Evolutionary conservation across 1,284 basidiomycete genomes (phyloP).

Genomic region (Moesziomyces sp.): DNA sequence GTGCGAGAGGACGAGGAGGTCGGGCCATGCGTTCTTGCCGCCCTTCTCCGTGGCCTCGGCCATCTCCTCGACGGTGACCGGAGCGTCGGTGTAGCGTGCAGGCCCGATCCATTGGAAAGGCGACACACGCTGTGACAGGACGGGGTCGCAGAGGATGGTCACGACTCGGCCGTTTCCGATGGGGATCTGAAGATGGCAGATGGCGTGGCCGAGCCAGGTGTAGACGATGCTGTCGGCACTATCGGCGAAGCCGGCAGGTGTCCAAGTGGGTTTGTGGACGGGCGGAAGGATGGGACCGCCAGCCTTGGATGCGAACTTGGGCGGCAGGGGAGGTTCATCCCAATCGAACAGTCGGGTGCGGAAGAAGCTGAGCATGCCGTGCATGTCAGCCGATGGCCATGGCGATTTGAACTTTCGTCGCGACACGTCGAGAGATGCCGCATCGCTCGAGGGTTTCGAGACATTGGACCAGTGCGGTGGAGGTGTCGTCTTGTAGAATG

Average conservation of each 20-base stretch:
- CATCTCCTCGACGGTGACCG: constrained; percentile 50
- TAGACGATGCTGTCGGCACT: constrained; percentile 30
- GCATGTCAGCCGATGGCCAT: constrained; percentile 35
- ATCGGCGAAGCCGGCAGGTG: background rate
- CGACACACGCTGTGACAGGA: constrained; percentile 50
- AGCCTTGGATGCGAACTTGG: constrained; percentile 18
- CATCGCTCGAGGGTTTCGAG: constrained; percentile 6
- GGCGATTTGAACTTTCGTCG: constrained; percentile 47
- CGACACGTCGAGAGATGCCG: constrained; percentile 9
- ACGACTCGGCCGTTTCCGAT: constrained; percentile 24
- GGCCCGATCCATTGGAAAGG: constrained; percentile 58
- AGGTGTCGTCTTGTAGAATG: constrained; percentile 44
- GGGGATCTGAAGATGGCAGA: constrained; percentile 49
- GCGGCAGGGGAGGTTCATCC: constrained; percentile 47
- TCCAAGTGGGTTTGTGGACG: constrained; percentile 37
- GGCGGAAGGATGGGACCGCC: constrained; percentile 28
- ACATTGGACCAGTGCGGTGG: constrained; percentile 50
- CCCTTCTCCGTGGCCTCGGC: constrained; percentile 16
- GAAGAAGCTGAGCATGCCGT: constrained; percentile 45
- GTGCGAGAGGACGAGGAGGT: constrained; percentile 53
- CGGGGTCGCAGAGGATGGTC: constrained; percentile 55
- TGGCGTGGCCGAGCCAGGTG: constrained; percentile 60
- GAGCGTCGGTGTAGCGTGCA: constrained; percentile 46
- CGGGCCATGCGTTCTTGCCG: constrained; percentile 48
- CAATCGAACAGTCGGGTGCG: constrained; percentile 52